phyloP scores from a whole-genome alignment of 805 yeast genomes.

The Ogataea trehaloabstinens region DNA sequence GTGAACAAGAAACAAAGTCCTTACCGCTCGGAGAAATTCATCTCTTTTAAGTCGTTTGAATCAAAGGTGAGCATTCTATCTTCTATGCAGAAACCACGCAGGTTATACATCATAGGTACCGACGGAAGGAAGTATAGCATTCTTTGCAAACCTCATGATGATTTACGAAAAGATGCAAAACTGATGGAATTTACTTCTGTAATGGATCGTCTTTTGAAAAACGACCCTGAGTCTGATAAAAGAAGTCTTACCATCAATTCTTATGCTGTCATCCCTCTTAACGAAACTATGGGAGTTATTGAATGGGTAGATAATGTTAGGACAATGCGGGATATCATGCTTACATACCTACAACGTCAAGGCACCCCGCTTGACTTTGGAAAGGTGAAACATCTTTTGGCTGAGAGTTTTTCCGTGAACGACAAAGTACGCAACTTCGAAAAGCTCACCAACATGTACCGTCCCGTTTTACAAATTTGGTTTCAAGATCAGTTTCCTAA shows the following conservation, averaged over 20 bases:
- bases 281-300: slow-evolving; percentile 84
- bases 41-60: slow-evolving; percentile 62
- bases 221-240: slow-evolving; percentile 69
- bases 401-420: slow-evolving; percentile 22
- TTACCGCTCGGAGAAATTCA: slow-evolving; percentile 23
- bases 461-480: slow-evolving; percentile 84
- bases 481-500: slow-evolving; percentile 86
- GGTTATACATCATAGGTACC: slow-evolving; percentile 70
- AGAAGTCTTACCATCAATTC: slow-evolving; percentile 70
- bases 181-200: slow-evolving; percentile 88
- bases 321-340: slow-evolving; percentile 65
- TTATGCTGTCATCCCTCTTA: slow-evolving; percentile 85
- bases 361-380: slow-evolving; percentile 28
- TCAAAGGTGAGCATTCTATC: slow-evolving; percentile 66
- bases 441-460: slow-evolving; percentile 36
- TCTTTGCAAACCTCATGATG: slow-evolving; percentile 84
- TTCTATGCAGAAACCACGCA: slow-evolving; percentile 86
- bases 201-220: slow-evolving; percentile 68
- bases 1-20: slow-evolving; percentile 28
- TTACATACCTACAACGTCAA: slow-evolving; percentile 24
- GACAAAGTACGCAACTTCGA: slow-evolving; percentile 38
- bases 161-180: slow-evolving; percentile 91
- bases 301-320: slow-evolving; percentile 82
- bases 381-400: slow-evolving; percentile 24
- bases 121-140: slow-evolving; percentile 73